Evolutionary conservation across 2,329 filamentous ascomycete species (phyloP).

Genomic region (Penicillium digitatum): DNA sequence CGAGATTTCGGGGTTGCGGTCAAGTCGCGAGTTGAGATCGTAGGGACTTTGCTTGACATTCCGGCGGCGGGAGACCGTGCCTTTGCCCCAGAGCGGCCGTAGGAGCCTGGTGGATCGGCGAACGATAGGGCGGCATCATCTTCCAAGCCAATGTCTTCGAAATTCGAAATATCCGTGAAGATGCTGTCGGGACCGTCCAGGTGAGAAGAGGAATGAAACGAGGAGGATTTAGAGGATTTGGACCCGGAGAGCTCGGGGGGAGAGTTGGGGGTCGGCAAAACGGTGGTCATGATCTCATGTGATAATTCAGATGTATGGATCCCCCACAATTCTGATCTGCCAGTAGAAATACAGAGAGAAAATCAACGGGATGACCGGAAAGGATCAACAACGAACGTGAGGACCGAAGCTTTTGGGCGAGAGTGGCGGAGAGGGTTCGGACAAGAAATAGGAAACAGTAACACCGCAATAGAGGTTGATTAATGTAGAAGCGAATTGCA

Average conservation of each 20-base stretch:
- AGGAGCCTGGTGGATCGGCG: slow-evolving; percentile 27
- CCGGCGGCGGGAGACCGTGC: slow-evolving; percentile 27
- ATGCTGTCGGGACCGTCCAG: slow-evolving; percentile 65
- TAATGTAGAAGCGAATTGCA: slow-evolving; percentile 23
- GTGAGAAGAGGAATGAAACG: slow-evolving; percentile 73
- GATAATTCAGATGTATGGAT: slow-evolving; percentile 13
- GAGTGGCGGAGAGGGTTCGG: not conserved
- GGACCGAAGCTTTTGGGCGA: slow-evolving; percentile 3
- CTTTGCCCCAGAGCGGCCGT: slow-evolving; percentile 26
- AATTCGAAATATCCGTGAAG: slow-evolving; percentile 71
- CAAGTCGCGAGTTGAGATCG: slow-evolving; percentile 34
- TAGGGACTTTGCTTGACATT: slow-evolving; percentile 27
- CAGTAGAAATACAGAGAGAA: slow-evolving; percentile 4
- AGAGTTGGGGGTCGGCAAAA: slow-evolving; percentile 57
- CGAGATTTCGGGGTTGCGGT: slow-evolving; percentile 28
- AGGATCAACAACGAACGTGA: slow-evolving; percentile 19
- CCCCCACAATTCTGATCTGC: slow-evolving; percentile 10
- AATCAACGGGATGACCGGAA: slow-evolving; percentile 14
- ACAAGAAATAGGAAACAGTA: slow-evolving; percentile 6
- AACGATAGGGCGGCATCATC: slow-evolving; percentile 54
- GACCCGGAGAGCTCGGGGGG: slow-evolving; percentile 76
- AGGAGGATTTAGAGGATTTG: slow-evolving; percentile 88
- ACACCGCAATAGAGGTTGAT: slow-evolving; percentile 12
- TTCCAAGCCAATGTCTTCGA: slow-evolving; percentile 88
- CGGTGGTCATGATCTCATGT: slow-evolving; percentile 43